phyloP scores from a whole-genome alignment of 306 rosid species.

The Cucurbita ficifolia region DNA sequence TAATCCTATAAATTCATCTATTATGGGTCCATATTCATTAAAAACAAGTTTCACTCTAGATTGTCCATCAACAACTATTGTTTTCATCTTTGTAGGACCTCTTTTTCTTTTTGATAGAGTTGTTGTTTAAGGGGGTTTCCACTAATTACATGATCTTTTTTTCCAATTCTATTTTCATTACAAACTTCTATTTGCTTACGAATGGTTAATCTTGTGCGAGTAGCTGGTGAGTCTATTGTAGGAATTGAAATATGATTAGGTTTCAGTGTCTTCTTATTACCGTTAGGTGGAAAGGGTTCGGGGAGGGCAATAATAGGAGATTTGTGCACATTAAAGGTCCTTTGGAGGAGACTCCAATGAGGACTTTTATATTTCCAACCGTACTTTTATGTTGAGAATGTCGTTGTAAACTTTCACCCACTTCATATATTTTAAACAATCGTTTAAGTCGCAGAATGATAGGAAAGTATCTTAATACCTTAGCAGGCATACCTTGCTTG shows the following conservation, averaged over 20 bases:
- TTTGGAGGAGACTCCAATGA: neutral
- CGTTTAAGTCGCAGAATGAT: too few relatives aligned
- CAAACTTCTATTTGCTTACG: neutral
- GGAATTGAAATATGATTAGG: neutral
- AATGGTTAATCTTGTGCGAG: neutral
- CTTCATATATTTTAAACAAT: too few relatives aligned
- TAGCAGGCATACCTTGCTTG: too few relatives aligned
- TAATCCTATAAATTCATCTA: too few relatives aligned
- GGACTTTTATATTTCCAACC: neutral
- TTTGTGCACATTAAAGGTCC: neutral
- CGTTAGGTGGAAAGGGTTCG: neutral
- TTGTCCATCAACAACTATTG: too few relatives aligned
- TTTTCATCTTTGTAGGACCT: too few relatives aligned
- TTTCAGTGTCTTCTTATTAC: neutral
- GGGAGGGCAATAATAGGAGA: neutral
- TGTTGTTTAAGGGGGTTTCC: too few relatives aligned
- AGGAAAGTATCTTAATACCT: too few relatives aligned
- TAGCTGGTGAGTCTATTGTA: neutral
- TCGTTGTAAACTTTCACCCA: neutral
- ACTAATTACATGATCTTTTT: neutral
- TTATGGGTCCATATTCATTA: too few relatives aligned
- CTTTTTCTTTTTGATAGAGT: too few relatives aligned
- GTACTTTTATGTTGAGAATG: neutral
- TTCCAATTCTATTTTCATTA: neutral
- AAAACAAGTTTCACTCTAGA: too few relatives aligned